Percentiles rank a stretch among this genome's conserved stretches.
Evolutionary conservation across 305 asterid genomes (phyloP).

Genomic region (Petunia hybrid): DNA sequence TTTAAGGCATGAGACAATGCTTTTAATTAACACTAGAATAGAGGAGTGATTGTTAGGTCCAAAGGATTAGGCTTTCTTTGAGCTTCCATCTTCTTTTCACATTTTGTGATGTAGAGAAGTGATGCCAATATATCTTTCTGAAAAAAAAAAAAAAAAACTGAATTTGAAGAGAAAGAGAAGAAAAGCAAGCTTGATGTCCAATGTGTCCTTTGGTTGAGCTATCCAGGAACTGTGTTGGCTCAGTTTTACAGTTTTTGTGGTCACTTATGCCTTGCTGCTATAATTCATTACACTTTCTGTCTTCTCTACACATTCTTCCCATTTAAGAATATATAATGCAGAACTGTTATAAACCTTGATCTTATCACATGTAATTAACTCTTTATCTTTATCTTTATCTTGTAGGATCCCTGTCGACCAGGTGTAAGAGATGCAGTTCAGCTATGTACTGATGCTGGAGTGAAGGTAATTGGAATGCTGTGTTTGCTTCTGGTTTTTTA

Average conservation of each 20-base stretch:
- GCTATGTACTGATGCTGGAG: conserved; percentile 82
- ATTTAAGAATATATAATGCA: not conserved
- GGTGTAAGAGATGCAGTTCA: conserved; percentile 88
- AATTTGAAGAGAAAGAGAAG: not conserved
- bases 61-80: conserved; percentile 13
- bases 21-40: not conserved
- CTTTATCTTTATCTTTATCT: conserved; percentile 30
- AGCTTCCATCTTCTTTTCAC: too few species aligned
- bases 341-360: not conserved
- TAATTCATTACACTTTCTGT: not conserved
- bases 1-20: too few species aligned
- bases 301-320: not conserved
- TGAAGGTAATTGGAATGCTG: conserved; percentile 61
- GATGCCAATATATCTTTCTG: not conserved
- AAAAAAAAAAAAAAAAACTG: not conserved
- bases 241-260: not conserved
- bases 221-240: not conserved
- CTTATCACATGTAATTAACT: conserved; percentile 28
- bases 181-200: not conserved
- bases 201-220: conserved; percentile 16
- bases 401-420: conserved; percentile 96
- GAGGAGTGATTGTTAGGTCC: not conserved
- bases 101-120: not conserved
- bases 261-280: not conserved
- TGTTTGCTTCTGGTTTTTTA: conserved; percentile 18